These are phyloP conservation scores for Yamadazyma mexicana DNA, from an alignment of 1,139 yeast species.

Conservation along the genomic window DNA sequence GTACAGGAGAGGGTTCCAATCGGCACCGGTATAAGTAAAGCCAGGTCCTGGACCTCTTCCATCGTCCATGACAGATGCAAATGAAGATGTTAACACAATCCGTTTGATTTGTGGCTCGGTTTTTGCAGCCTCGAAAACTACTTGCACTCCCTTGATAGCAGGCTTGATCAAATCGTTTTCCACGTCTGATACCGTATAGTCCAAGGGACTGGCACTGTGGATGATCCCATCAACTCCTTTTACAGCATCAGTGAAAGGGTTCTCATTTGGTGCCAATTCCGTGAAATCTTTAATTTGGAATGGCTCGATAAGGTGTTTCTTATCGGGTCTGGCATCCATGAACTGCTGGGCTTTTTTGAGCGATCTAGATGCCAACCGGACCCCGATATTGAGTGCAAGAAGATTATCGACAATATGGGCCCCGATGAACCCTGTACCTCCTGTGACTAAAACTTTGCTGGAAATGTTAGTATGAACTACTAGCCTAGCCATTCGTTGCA, in stretches of 20 bases:
- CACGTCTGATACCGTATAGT: conserved; percentile 17
- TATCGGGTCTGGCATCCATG: conserved; percentile 14
- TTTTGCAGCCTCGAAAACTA: conserved; percentile 24
- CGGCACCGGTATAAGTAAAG: conserved; percentile 24
- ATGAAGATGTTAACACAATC: conserved; percentile 33
- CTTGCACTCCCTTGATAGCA: conserved; percentile 24
- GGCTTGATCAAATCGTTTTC: conserved; percentile 24
- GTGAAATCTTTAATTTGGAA: conserved; percentile 20
- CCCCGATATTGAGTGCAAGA: conserved; percentile 23
- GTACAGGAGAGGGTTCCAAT: conserved; percentile 34
- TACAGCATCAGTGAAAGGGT: conserved; percentile 19
- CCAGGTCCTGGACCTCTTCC: conserved; percentile 20
- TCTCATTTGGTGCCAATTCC: conserved; percentile 13
- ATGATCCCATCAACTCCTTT: conserved; percentile 20
- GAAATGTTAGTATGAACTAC: conserved; percentile 7
- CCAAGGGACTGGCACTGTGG: conserved; percentile 22
- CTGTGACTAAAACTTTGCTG: conserved; percentile 45
- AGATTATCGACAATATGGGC: conserved; percentile 33
- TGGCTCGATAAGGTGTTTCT: conserved; percentile 16
- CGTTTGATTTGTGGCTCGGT: conserved; percentile 24
- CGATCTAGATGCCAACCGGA: conserved; percentile 32
- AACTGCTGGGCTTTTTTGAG: conserved; percentile 26
- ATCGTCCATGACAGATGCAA: conserved; percentile 21
- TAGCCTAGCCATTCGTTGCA: not conserved
- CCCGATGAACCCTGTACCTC: conserved; percentile 60